phyloP scores from a whole-genome alignment of 805 yeast species.

The Saccharomycopsis schoenii region DNA sequence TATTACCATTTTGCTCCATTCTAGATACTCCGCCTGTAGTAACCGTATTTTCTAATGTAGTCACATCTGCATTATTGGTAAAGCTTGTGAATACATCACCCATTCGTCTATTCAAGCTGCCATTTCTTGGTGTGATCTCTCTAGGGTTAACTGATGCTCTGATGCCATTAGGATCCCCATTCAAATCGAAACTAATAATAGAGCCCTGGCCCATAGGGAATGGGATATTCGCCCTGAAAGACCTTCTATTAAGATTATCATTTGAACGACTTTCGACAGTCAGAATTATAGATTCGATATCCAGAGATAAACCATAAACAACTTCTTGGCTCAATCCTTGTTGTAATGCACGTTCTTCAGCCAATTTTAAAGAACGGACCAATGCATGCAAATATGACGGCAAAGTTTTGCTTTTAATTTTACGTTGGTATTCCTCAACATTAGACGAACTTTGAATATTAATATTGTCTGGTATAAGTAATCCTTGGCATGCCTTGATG shows the following conservation, averaged over 20 bases:
- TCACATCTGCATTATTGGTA: neutral
- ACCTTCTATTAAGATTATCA: neutral
- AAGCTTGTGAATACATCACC: neutral
- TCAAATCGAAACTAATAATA: neutral
- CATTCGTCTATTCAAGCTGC: neutral
- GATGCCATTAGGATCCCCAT: neutral
- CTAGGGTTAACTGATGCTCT: neutral
- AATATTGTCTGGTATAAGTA: constrained; percentile 10
- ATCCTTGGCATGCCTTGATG: constrained; percentile 20
- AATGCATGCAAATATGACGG: constrained; percentile 7
- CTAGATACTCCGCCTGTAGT: neutral
- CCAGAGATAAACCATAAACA: constrained; percentile 1
- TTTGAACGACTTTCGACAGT: neutral
- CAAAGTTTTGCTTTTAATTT: constrained; percentile 9
- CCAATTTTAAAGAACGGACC: constrained; percentile 6
- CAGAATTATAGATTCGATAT: neutral
- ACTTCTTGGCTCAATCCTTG: constrained; percentile 12
- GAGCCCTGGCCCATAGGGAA: neutral
- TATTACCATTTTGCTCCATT: neutral
- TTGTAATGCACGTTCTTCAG: constrained; percentile 14
- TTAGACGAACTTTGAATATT: neutral
- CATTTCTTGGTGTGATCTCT: neutral
- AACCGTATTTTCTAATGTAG: neutral
- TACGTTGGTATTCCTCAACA: constrained; percentile 3
- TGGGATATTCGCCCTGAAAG: neutral